Percentiles rank a stretch among this genome's conserved stretches.
Conservation (phyloP, 257 asterid species). For the Primulina huaijiensis region DNA sequence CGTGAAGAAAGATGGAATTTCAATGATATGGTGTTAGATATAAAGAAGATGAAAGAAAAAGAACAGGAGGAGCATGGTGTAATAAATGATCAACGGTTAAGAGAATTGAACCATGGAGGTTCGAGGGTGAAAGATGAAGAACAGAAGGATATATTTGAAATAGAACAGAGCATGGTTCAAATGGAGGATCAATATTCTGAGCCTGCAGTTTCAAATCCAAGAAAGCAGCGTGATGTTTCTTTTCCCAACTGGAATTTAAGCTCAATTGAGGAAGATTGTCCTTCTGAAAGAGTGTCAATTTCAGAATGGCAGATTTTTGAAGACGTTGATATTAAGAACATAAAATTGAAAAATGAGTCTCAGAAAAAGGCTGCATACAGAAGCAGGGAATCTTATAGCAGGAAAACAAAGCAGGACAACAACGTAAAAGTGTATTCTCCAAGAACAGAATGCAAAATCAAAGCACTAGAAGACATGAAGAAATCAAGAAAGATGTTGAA, state of each 20-base stretch:
- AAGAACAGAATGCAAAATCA: conserved; percentile 36
- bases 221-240: conserved; percentile 22
- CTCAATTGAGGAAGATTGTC: conserved; percentile 25
- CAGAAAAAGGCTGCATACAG: conserved; percentile 30
- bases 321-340: conserved; percentile 22
- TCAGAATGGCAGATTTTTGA: conserved; percentile 25
- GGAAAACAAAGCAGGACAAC: conserved; percentile 27
- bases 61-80: conserved; percentile 1
- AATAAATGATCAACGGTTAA: conserved; percentile 15
- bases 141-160: conserved; percentile 26
- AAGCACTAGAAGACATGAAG: conserved; percentile 62
- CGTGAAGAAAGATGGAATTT: conserved; percentile 31
- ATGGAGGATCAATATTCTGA: conserved; percentile 18
- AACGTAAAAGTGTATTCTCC: conserved; percentile 26
- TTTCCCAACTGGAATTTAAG: conserved; percentile 23
- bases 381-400: conserved; percentile 23
- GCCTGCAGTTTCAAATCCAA: conserved; percentile 16
- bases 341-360: conserved; percentile 18
- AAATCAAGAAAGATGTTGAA: conserved; percentile 46
- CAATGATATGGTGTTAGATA: conserved; percentile 19
- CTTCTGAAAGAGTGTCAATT: conserved; percentile 31
- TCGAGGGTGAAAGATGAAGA: conserved; percentile 27
- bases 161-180: conserved; percentile 22
- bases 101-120: conserved; percentile 22
- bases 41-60: conserved; percentile 20